These are phyloP conservation scores for Fusarium napiforme DNA, from an alignment of 2,329 filamentous ascomycete genomes.

Conservation along the genomic window DNA sequence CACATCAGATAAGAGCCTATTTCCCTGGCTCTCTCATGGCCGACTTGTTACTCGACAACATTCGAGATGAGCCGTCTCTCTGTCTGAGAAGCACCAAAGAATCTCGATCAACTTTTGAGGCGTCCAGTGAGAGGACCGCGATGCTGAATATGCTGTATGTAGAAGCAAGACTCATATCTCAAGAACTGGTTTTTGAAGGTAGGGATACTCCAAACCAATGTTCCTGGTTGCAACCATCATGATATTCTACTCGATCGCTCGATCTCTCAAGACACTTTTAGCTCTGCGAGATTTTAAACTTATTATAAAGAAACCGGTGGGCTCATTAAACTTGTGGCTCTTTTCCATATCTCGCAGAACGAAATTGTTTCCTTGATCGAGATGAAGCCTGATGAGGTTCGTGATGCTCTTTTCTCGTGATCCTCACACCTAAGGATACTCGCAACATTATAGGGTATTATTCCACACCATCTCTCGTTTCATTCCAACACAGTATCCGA, in stretches of 20 bases:
- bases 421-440: not conserved
- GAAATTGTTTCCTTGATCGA: not conserved
- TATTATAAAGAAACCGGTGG: constrained; percentile 20
- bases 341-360: constrained; percentile 1
- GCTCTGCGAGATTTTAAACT: not conserved
- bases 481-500: constrained; percentile 14
- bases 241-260: constrained; percentile 7
- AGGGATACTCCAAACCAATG: constrained; percentile 8
- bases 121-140: not conserved
- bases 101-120: constrained; percentile 5
- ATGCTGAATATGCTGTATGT: not conserved
- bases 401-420: not conserved
- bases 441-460: not conserved
- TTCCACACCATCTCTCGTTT: not conserved
- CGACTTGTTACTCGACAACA: not conserved
- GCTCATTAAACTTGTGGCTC: constrained; percentile 22
- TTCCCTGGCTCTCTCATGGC: not conserved
- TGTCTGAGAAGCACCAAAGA: not conserved
- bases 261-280: constrained; percentile 26
- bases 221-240: constrained; percentile 23
- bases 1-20: not conserved
- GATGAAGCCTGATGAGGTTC: not conserved
- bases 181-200: not conserved
- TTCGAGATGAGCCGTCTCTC: not conserved
- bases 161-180: constrained; percentile 4